phyloP scores from a whole-genome alignment of 306 rosid genomes.

The Vicia faba region DNA sequence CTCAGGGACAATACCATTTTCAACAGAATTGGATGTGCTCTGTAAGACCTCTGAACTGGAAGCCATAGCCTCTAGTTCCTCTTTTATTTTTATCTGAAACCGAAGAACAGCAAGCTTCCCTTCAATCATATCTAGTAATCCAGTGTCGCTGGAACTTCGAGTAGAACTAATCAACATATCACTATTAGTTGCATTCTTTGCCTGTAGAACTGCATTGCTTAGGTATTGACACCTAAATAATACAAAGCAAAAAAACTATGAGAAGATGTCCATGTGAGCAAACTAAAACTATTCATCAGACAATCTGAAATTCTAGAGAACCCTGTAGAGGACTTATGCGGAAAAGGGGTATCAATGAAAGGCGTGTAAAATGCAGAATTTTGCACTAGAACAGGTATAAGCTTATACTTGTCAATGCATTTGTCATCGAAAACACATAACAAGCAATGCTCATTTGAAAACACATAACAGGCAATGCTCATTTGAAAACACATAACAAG shows the following conservation, averaged over 20 bases:
- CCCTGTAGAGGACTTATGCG: neutral
- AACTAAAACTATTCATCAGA: conserved; percentile 22
- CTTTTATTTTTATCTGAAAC: conserved; percentile 89
- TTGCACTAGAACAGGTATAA: conserved; percentile 13
- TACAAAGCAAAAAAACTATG: conserved; percentile 36
- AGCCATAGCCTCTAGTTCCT: conserved; percentile 77
- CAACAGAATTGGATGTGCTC: conserved; percentile 53
- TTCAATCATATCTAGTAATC: conserved; percentile 90
- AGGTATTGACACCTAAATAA: conserved; percentile 82
- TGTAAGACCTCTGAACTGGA: conserved; percentile 65
- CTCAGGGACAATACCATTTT: conserved; percentile 53
- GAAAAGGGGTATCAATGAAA: conserved; percentile 10
- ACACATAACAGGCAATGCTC: neutral
- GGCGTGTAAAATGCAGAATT: conserved; percentile 5
- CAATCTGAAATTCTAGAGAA: conserved; percentile 22
- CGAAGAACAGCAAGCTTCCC: conserved; percentile 98
- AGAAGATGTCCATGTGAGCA: conserved; percentile 35
- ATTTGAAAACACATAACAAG: too few relatives aligned
- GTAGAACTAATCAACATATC: conserved; percentile 70
- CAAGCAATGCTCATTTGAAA: conserved; percentile 6
- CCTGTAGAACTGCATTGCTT: conserved; percentile 93
- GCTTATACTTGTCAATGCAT: neutral
- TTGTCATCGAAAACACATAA: neutral
- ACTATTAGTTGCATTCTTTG: conserved; percentile 70
- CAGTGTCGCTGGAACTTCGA: conserved; percentile 67